Percentiles rank a stretch among this genome's conserved stretches.
These are phyloP conservation scores for Aspergillus mulundensis DNA, from an alignment of 495 filamentous ascomycete species.

Conservation along the genomic window DNA sequence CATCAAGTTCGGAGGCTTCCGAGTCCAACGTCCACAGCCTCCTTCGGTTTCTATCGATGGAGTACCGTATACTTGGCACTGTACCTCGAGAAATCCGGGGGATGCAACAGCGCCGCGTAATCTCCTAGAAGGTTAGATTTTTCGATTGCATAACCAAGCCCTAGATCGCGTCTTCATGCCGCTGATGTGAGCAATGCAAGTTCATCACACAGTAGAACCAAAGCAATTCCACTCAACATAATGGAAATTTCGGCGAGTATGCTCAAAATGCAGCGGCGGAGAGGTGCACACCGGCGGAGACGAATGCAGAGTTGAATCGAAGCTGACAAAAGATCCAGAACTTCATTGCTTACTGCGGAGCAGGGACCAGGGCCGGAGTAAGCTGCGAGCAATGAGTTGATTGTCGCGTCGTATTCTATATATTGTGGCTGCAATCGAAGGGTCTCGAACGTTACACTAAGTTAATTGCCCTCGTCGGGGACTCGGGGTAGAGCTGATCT, in stretches of 20 bases:
- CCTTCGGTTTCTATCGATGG: background rate
- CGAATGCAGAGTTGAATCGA: background rate
- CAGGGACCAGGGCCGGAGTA: background rate
- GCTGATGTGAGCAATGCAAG: background rate
- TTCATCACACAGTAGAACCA: background rate
- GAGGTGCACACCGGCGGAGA: background rate
- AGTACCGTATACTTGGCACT: background rate
- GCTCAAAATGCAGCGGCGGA: background rate
- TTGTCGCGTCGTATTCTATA: background rate
- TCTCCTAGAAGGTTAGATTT: background rate
- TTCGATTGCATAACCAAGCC: too few species aligned
- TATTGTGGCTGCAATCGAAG: background rate
- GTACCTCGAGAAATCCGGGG: background rate
- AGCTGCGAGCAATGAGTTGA: background rate
- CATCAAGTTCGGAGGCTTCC: background rate
- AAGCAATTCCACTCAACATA: background rate
- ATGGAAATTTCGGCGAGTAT: background rate
- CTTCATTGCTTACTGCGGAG: conserved; percentile 1
- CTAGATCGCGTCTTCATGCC: background rate
- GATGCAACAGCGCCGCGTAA: background rate
- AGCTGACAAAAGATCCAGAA: background rate
- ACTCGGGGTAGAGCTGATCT: too few species aligned
- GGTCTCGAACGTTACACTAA: conserved; percentile 6
- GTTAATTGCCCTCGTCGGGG: background rate
- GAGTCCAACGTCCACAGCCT: background rate